Base-by-base conservation (phyloP, 1,139 yeast genomes). In the Yamadazyma membranifaciens region DNA sequence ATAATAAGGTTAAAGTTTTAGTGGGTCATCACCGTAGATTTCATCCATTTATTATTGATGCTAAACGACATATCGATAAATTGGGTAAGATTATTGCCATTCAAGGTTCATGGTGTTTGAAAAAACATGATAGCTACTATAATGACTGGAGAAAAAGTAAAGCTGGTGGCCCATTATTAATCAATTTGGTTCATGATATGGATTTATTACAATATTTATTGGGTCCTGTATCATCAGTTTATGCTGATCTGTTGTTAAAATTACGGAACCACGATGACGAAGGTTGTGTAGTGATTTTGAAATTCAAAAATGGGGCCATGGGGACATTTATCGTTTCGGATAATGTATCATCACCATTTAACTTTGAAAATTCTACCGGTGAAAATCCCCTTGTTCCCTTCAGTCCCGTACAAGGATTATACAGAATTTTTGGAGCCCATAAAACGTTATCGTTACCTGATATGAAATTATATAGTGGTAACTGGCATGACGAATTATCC, bases 21-120 rank as follows among this genome's bases (percentile, higher is more conserved):
- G 65, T 70, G 25, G 76, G 76, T 2, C 76, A 70, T 49, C 75
- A 70, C 47, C 57, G 76, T 35, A 51, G 76, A 22, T 70, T 69
- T 48, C 69, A 69, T 45, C 75, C 75, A 1, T 68, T 63, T 44
- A 67, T 69, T 25, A 55, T 66, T 10, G 60, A 65, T 14, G 57
- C 73, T 14, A 67, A 66, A 41, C 56, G 55, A 11, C 55, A 64
- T 38, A 49, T 69, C 41, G 42, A 44, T 25, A 55, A 52, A 31
- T 48, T 67, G 38, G 75, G 74, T 2, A 49, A 49, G 16, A 54
- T 63, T 14, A 55, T 68, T 20, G 73, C 71, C 1, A 52, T 69
- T 15, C 75, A 69, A 46, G 75, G 75, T 2, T 58, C 67, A 12
- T 69, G 75, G 75, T 56, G 70, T 13, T 56, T 68, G 40, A 56